phyloP scores from a whole-genome alignment of 2,329 filamentous ascomycete genomes.

The Geosmithia flava region DNA sequence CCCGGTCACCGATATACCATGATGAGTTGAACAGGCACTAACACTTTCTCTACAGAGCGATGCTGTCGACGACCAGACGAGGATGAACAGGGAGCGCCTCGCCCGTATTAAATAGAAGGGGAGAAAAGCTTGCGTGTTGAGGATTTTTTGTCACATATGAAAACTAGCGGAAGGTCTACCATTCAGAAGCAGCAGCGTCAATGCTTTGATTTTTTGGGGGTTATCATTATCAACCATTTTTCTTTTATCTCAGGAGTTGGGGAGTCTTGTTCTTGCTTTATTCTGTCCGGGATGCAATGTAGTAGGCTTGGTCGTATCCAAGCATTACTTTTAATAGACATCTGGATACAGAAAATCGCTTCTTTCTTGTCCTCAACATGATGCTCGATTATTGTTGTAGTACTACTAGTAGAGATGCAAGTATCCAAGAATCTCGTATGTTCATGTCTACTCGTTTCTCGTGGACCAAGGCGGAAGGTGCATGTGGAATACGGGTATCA shows the following conservation, averaged over 20 bases:
- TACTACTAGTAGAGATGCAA: too few species aligned
- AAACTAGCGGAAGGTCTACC: neutral
- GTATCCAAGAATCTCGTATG: too few species aligned
- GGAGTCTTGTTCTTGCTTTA: neutral
- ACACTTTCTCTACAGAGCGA: constrained; percentile 49
- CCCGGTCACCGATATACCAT: neutral
- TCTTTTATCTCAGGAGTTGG: neutral
- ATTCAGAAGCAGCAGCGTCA: neutral
- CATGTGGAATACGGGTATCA: too few species aligned
- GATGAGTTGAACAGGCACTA: constrained; percentile 9
- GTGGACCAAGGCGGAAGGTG: too few species aligned
- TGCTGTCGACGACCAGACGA: constrained; percentile 68
- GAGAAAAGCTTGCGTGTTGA: neutral
- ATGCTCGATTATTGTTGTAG: neutral
- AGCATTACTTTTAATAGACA: neutral
- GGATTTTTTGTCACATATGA: neutral
- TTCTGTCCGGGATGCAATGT: neutral
- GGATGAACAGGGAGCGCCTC: constrained; percentile 62
- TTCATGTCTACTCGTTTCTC: too few species aligned
- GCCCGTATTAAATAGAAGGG: constrained; percentile 42
- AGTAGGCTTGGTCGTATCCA: neutral
- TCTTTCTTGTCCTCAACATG: neutral
- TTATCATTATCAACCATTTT: neutral
- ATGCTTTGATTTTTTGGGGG: neutral
- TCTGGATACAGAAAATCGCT: neutral